Evolutionary conservation across 345 rosid genomes (phyloP), one percentile per base, ranked within the genome.

Genomic region (Ceriops decandra): DNA sequence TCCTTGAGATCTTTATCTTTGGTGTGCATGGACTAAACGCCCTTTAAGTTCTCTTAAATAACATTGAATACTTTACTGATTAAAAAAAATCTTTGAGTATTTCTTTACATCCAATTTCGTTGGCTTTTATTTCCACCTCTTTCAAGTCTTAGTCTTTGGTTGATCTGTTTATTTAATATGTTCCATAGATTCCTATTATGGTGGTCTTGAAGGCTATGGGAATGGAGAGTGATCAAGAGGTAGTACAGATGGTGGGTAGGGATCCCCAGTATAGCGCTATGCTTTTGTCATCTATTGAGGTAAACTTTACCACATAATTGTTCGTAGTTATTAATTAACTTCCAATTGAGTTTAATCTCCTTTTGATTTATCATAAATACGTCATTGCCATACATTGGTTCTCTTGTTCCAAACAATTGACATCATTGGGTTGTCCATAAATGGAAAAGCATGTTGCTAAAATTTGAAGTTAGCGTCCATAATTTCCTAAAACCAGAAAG

Each of bases 151-250:
- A 72, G 35, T 69, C 69, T 63, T 28, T 5, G 26, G 7, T 42
- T 62, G 46, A 22, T 15, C 2, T 15, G 51, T 16, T 20, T 59
- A 20, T 63, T 53, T 66, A 38, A 63, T 28, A 17, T 49, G 9
- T 31, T 49, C 33, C 7, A 62, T 67, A 86, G 90, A 79, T 93
- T 80, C 98, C 98, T 64, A 87, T 93, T 51, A 85, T 93, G 91
- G 83, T 85, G 66, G 96, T 86, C 71, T 80, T 93, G 72, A 91
- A 88, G 79, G 97, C 96, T 63, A 91, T 93, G 98, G 96, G 98
- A 70, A 91, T 91, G 97, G 91, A 93, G 80, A 85, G 95, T 66
- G 98, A 91, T 71, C 95, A 89, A 85, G 98, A 93, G 82, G 90
- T 91, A 33, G 95, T 89, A 67, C 95, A 89, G 73, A 89, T 93